Conservation (phyloP, 176 grass and related monocot genomes). For the Chloris gayana region DNA sequence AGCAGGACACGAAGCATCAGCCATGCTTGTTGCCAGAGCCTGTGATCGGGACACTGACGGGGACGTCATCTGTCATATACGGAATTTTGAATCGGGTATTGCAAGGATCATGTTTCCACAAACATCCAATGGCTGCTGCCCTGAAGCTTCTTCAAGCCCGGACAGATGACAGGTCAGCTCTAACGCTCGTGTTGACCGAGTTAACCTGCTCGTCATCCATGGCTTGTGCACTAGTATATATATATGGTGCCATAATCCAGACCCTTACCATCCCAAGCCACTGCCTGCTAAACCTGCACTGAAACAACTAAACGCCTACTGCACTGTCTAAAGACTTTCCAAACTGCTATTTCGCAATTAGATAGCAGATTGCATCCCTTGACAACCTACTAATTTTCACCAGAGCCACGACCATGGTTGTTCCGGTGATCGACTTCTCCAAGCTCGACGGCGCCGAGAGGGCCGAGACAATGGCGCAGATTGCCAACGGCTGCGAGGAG, state of each 20-base stretch:
- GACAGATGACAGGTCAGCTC: conserved; percentile 2
- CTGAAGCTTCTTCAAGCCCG: conserved; percentile 47
- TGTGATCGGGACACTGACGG: conserved; percentile 24
- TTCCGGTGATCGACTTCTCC: conserved; percentile 63
- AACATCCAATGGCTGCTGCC: conserved; percentile 30
- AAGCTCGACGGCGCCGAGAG: conserved; percentile 50
- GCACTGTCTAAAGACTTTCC: not conserved
- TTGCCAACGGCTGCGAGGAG: conserved; percentile 53
- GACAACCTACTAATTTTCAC: not conserved
- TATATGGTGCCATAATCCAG: conserved; percentile 21
- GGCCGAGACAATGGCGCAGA: conserved; percentile 29
- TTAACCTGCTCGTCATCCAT: not conserved
- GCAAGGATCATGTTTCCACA: conserved; percentile 25
- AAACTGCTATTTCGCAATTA: not conserved
- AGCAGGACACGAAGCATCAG: conserved; percentile 15
- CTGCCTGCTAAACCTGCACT: conserved; percentile 25
- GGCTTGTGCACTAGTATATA: conserved; percentile 1
- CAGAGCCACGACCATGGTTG: conserved; percentile 28
- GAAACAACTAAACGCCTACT: not conserved
- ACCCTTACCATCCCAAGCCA: conserved; percentile 9
- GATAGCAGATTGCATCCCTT: not conserved
- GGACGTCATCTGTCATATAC: not conserved
- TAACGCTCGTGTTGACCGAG: conserved; percentile 31
- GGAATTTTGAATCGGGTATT: not conserved
- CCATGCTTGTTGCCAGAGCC: not conserved